Evolutionary conservation across 306 rosid species (phyloP), one percentile per base, ranked within the genome.

Genomic region (Myrica gale): DNA sequence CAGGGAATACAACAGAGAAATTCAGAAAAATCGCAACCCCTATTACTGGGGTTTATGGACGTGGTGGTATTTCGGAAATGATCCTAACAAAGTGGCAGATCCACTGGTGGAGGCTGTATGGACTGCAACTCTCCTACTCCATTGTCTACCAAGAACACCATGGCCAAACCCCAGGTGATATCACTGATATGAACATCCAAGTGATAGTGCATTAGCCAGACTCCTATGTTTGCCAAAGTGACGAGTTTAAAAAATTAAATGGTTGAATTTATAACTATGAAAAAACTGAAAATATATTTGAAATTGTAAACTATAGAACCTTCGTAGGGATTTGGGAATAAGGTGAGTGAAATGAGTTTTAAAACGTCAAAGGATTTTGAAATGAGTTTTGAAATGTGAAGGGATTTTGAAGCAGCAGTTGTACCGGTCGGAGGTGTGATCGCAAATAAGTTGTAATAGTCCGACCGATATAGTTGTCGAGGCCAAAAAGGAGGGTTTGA

Each of bases 141-240:
- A 11, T 92, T 85, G 13, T 92, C 99, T 6, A 92, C 99, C 76
- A 95, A 69, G 55, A 95, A 77, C 61, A 92, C 86, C 86, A 93
- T 92, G n/a, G 97, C 98, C 86, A 95, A 82, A 9, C 99, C 99
- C 99, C 99, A 95, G 4, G 58, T 66, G 44, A 92, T n/a, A n/a
- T n/a, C n/a, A n/a, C n/a, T n/a, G n/a, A n/a, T 92, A 65, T 95
- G 99, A 77, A 87, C 99, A 75, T 95, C 99, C 86, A 95, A 89
- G 86, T 95, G 99, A 85, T 97, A 95, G 52, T 92, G 99, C 97
- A 92, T 57, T 57, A 92, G 1, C 99, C 99, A 95, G 4, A 87
- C 98, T 80, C 99, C 97, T 95, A 54, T 81, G 52, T 77, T 76
- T 1, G 42, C 32, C 17, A 76, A 44, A 66, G 19, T 17, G 52